Evolutionary conservation across 2,329 filamentous ascomycete species (phyloP).

Genomic region (Chaetomiaceae sp.): DNA sequence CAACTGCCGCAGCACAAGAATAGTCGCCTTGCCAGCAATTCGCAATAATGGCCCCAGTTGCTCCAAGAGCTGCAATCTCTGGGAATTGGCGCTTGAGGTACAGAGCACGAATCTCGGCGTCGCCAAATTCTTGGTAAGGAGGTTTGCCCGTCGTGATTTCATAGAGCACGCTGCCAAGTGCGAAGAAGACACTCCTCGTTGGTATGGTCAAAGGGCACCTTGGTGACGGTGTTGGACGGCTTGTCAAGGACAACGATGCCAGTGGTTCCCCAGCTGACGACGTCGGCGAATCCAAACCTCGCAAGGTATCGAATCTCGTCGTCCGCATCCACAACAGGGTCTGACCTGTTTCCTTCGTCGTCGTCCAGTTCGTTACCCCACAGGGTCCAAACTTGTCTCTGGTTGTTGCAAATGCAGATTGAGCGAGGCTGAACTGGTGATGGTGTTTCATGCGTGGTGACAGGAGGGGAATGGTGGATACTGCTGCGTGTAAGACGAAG

Average conservation of each 20-base stretch:
- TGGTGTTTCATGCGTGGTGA: too few relatives aligned
- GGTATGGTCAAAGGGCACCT: background rate
- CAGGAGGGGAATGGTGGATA: too few relatives aligned
- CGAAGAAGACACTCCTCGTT: too few relatives aligned
- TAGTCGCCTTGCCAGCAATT: conserved; percentile 2
- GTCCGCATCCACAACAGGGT: too few relatives aligned
- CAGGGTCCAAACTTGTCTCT: too few relatives aligned
- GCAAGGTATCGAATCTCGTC: background rate
- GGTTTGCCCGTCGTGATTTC: background rate
- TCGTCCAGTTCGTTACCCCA: too few relatives aligned
- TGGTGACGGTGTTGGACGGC: background rate
- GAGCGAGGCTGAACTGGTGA: too few relatives aligned
- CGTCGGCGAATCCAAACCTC: background rate
- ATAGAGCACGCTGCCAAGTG: background rate
- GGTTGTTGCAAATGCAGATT: too few relatives aligned
- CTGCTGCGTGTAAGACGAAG: too few relatives aligned
- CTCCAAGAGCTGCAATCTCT: background rate
- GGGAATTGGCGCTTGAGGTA: conserved; percentile 1
- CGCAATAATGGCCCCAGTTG: background rate
- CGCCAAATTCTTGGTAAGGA: background rate
- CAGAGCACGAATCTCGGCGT: background rate
- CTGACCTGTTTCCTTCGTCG: too few relatives aligned
- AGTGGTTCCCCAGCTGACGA: background rate
- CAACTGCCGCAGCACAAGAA: too few relatives aligned
- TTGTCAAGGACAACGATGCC: background rate